Base-by-base conservation (phyloP, 2,329 filamentous ascomycete species). In the Verticillium albo-atrum region DNA sequence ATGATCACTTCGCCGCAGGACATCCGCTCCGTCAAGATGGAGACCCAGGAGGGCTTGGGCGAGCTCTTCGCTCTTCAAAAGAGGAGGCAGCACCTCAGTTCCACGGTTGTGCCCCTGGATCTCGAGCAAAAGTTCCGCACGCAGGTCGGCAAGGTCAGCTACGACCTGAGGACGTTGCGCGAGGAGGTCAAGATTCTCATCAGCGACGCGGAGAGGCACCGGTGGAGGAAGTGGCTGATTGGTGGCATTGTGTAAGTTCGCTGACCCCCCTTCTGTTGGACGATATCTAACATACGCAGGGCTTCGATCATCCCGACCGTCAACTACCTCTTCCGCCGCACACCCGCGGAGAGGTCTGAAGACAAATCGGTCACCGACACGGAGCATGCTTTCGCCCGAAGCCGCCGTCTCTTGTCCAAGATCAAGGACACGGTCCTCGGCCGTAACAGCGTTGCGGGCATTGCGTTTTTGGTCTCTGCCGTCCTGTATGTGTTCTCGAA, bases 401-500 rank as follows among this genome's bases (percentile, higher is more conserved):
- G 80, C 69, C 79, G 78, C 68, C 73, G 75, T 2, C 75, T 86
- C 4, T 70, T 85, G 28, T 65, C 75, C 3, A 77, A 82, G 56
- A 82, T 86, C 66, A 73, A 79, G 58, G 70, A 74, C 53, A 74
- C 76, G 6, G 68, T 82, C 1, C 71, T 76, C 10, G 77, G 80
- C 4, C 75, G 73, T 15, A 77, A 78, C 15, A 68, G 75, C 2
- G 68, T 84, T 27, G 82, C 82, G 1, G 78, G 77, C 35, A 62
- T 85, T 10, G 79, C 79, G 9, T 79, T 83, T 63, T 79, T 86
- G 32, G 81, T 86, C 3, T 80, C 85, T 62, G 79, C 82, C 2
- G 79, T 84, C 23, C 71, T 86, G 42, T 85, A 83, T 67, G 77
- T 86, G 14, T 86, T 86, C 62, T 78, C 80, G 65, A 84, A 83